phyloP scores from a whole-genome alignment of 1,139 yeast species.

The Geotrichum histeridarum region DNA sequence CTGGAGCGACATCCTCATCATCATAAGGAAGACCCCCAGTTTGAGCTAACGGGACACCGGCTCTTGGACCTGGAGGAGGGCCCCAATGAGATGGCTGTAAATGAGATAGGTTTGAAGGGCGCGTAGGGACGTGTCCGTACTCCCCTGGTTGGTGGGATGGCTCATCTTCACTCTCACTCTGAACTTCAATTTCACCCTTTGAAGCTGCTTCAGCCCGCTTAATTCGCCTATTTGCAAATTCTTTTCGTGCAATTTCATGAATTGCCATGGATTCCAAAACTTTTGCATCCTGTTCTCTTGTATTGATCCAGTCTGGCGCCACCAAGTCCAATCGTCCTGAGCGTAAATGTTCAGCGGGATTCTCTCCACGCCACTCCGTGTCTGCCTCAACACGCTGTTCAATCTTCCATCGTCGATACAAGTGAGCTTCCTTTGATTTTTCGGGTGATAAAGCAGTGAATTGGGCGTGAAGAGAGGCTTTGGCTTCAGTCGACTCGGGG shows the following conservation, averaged over 20 bases:
- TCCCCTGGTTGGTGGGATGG: background rate
- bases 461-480: background rate
- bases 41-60: background rate
- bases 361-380: constrained; percentile 12
- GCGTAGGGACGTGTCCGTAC: background rate
- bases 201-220: background rate
- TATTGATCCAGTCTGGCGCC: constrained; percentile 1
- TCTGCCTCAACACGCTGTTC: constrained; percentile 23
- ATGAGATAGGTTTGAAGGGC: background rate
- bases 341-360: background rate
- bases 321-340: constrained; percentile 6
- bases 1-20: background rate
- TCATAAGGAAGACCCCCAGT: background rate
- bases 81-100: background rate
- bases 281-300: constrained; percentile 7
- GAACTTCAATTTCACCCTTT: background rate
- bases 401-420: constrained; percentile 24
- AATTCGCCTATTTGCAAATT: background rate
- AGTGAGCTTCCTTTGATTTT: constrained; percentile 20
- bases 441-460: constrained; percentile 20
- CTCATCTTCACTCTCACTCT: background rate
- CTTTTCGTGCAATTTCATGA: background rate
- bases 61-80: background rate
- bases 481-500: background rate
- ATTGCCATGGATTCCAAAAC: constrained; percentile 8